Conservation (phyloP, 306 rosid species). For the Cucumis melo region DNA sequence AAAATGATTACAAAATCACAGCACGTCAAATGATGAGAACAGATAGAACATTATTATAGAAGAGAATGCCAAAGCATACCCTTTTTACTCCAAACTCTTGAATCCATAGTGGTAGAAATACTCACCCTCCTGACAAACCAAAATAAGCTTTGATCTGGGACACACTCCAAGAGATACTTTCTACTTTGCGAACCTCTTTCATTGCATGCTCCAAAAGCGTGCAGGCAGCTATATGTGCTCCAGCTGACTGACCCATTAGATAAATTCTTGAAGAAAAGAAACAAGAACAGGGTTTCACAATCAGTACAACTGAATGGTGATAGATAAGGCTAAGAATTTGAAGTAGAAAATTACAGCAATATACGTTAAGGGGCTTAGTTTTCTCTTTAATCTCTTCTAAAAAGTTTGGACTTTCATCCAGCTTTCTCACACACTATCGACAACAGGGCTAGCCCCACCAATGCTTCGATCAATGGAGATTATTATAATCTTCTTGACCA, state of each 20-base stretch:
- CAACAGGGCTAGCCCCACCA: not conserved
- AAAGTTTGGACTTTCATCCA: not conserved
- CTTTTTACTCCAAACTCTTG: not conserved
- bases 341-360: not conserved
- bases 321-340: not conserved
- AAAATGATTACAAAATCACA: not conserved
- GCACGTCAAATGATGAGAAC: not conserved
- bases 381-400: not conserved
- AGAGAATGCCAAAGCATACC: conserved; percentile 5
- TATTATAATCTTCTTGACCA: not conserved
- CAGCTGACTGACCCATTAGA: conserved; percentile 98
- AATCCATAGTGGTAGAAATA: conserved; percentile 3
- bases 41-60: not conserved
- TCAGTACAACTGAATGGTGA: not conserved
- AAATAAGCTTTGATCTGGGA: conserved; percentile 81
- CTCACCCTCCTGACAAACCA: conserved; percentile 95
- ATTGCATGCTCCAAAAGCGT: conserved; percentile 74
- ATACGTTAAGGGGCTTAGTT: not conserved
- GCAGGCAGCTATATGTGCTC: conserved; percentile 97
- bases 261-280: conserved; percentile 39
- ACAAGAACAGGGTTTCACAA: not conserved
- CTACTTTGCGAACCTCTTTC: conserved; percentile 76
- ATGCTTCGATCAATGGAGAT: not conserved
- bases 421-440: not conserved
- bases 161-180: conserved; percentile 69